Evolutionary conservation across 768 basidiomycete genomes (phyloP), one percentile per base, ranked within the genome.

Genomic region (Boletales sp.): DNA sequence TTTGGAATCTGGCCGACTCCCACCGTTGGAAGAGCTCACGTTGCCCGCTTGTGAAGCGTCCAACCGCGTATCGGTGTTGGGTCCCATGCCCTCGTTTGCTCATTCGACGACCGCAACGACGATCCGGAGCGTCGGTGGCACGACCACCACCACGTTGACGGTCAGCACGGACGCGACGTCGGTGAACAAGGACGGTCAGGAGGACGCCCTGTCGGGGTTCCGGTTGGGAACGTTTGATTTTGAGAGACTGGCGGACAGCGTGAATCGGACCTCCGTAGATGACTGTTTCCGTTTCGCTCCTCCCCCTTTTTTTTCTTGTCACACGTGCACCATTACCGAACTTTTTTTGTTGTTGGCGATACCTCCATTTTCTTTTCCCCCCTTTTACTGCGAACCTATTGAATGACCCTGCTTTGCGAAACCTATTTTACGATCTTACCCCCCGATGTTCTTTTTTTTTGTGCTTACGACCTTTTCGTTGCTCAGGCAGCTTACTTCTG

Each of bases 1-100:
- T 79, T 83, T 58, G 78, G 21, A 21, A 21, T 21, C 21, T 4
- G 21, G 21, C 4, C 21, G 21, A 21, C 21, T 21, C 4, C 4
- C 21, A 21, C 21, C 21, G 4, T 21, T 62, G 44, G 63, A 55
- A 45, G 63, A 67, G 15, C 49, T 67, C 31, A 55, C 57, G 3
- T 48, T 45, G 6, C 43, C 24, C 24, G 5, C 24, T 27, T 27
- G 24, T 6, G 24, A 27, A 6, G 24, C 38, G 4, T 39, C 30
- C 2, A 66, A 44, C n/a, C 66, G 68, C 0, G 14, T 57, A 8
- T 68, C 66, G 2, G 45, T 68, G 5, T 47, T 69, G 30, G 68
- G 66, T 1, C 66, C 66, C 7, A 69, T 68, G 68, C 66, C 66
- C 4, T 68, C 66, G 1, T 69, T 68, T 45, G 52, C 49, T 14